These are phyloP conservation scores for Erythrophleum ivorense DNA, from an alignment of 331 rosid species.

Conservation along the genomic window DNA sequence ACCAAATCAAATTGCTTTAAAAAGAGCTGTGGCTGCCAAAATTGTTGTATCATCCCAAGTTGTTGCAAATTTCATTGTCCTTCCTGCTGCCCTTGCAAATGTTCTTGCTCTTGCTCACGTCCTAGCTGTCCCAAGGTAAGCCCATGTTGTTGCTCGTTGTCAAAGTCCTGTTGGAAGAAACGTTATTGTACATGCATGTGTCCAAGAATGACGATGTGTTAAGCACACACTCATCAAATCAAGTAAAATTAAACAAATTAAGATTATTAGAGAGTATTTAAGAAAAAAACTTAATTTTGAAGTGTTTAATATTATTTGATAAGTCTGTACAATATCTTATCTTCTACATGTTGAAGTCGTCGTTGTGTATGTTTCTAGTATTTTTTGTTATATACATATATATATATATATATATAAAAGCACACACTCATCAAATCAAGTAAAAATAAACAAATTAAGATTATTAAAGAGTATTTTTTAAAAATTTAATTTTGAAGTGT, in stretches of 20 bases:
- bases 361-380: slow-evolving; percentile 57
- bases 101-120: slow-evolving; percentile 75
- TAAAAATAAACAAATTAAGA: background rate
- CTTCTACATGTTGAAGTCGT: slow-evolving; percentile 28
- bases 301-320: background rate
- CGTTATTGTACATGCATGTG: background rate
- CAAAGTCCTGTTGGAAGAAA: slow-evolving; percentile 62
- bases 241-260: background rate
- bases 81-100: slow-evolving; percentile 76
- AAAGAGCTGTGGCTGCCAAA: slow-evolving; percentile 44
- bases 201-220: slow-evolving; percentile 17
- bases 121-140: slow-evolving; percentile 69
- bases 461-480: background rate
- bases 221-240: background rate
- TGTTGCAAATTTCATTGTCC: slow-evolving; percentile 61
- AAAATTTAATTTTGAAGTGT: background rate
- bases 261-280: background rate
- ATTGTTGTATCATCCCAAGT: slow-evolving; percentile 55
- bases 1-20: slow-evolving; percentile 63
- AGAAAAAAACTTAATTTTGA: background rate
- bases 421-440: background rate
- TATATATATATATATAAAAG: no score
- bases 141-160: slow-evolving; percentile 55
- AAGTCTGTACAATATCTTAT: background rate
- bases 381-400: slow-evolving; percentile 35